Conservation (phyloP, 2,329 filamentous ascomycete genomes). For the Fusarium chaquense region DNA sequence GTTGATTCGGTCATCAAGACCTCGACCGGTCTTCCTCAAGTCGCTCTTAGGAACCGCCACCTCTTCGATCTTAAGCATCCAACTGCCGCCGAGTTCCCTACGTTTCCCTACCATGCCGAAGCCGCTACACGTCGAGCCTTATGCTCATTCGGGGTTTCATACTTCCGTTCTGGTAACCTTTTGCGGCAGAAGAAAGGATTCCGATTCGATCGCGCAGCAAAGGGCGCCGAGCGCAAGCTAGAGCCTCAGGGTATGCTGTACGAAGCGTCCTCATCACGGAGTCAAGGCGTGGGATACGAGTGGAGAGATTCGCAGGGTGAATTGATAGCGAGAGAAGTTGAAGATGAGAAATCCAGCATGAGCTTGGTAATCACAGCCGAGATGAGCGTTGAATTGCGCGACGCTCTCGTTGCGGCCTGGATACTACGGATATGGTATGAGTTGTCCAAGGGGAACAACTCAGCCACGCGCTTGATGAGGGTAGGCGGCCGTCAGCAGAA, state of each 20-base stretch:
- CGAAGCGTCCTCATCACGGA: conserved; percentile 45
- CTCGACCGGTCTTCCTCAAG: conserved; percentile 41
- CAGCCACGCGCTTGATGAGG: conserved; percentile 30
- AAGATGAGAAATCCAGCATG: conserved; percentile 43
- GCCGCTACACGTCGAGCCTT: conserved; percentile 47
- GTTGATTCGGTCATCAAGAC: conserved; percentile 49
- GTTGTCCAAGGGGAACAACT: conserved; percentile 51
- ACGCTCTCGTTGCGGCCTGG: conserved; percentile 54
- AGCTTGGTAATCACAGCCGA: conserved; percentile 50
- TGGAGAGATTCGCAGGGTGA: conserved; percentile 49
- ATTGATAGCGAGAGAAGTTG: conserved; percentile 52
- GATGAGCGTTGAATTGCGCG: conserved; percentile 47
- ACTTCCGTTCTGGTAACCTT: conserved; percentile 40
- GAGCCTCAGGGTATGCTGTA: conserved; percentile 47
- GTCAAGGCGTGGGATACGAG: conserved; percentile 48
- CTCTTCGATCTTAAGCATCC: conserved; percentile 54
- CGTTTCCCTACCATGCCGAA: conserved; percentile 53
- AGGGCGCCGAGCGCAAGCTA: conserved; percentile 41
- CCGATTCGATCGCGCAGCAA: conserved; percentile 49
- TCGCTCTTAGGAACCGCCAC: conserved; percentile 49
- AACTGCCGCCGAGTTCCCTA: conserved; percentile 43
- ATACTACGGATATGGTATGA: conserved; percentile 53
- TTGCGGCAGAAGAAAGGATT: conserved; percentile 45
- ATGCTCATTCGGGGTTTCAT: conserved; percentile 49
- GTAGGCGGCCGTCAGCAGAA: conserved; percentile 21